Conservation (phyloP, 345 rosid species). For the Gossypium turneri region DNA sequence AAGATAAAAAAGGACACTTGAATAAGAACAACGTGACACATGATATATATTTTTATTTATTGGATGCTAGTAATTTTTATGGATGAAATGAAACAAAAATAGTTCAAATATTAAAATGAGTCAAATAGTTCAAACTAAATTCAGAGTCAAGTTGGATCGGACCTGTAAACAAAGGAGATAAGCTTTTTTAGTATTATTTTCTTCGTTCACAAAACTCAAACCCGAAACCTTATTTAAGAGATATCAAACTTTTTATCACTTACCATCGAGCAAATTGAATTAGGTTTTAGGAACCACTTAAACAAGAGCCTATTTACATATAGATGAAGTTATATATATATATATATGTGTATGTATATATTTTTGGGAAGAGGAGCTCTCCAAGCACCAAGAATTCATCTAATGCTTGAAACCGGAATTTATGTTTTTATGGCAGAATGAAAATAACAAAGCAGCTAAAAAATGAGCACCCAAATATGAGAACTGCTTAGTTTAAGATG, state of each 20-base stretch:
- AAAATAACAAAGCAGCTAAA: neutral
- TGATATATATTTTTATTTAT: no score
- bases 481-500: constrained; percentile 30
- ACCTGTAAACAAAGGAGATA: no score
- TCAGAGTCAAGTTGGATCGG: no score
- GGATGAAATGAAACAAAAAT: no score
- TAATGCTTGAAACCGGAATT: constrained; percentile 20
- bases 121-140: no score
- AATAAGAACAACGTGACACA: no score
- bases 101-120: no score
- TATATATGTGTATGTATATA: neutral
- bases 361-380: constrained; percentile 6
- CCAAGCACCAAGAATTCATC: constrained; percentile 16
- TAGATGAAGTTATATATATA: constrained; percentile 5
- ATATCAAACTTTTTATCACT: constrained; percentile 25
- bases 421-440: constrained; percentile 13
- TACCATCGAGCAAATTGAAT: constrained; percentile 9
- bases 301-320: constrained; percentile 26
- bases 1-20: no score
- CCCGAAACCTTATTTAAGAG: neutral
- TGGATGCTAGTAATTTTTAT: no score
- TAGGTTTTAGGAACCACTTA: constrained; percentile 9
- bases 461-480: constrained; percentile 17
- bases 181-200: no score
- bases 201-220: neutral